Percentiles rank a stretch among this genome's conserved stretches.
Evolutionary conservation across 1,284 basidiomycete genomes (phyloP).

Genomic region (Ustilago shanxiensis): DNA sequence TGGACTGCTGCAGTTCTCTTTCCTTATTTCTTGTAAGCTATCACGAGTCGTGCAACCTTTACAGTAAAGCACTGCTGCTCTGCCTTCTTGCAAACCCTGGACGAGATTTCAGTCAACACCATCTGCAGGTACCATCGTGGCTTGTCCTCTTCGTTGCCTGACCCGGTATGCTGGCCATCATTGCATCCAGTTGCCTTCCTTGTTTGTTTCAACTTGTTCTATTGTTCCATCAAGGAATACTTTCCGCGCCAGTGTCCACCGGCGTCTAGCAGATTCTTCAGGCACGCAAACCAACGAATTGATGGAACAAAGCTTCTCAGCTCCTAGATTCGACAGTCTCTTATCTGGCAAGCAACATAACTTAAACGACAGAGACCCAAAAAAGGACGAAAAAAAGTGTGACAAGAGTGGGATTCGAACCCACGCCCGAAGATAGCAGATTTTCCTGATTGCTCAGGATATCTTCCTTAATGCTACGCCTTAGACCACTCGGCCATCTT

Average conservation of each 20-base stretch:
- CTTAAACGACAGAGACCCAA: background rate
- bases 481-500: conserved; percentile 68
- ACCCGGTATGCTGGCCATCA: background rate
- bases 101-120: background rate
- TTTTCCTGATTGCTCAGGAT: conserved; percentile 24
- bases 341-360: background rate
- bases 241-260: background rate
- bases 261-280: too few species aligned
- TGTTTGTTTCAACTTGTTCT: background rate
- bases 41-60: too few species aligned
- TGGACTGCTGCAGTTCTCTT: background rate
- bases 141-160: background rate
- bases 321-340: background rate
- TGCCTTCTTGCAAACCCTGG: background rate
- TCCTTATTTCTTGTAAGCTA: background rate
- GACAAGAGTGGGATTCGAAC: conserved; percentile 69
- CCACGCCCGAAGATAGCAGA: conserved; percentile 67
- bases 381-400: conserved; percentile 10
- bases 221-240: too few species aligned
- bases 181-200: background rate
- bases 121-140: conserved; percentile 2
- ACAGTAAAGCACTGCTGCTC: too few species aligned
- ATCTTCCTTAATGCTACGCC: conserved; percentile 61
- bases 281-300: too few species aligned
- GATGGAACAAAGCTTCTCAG: background rate